Base-by-base conservation (phyloP, 176 grass and related monocot species). In the Elaeis guineensis region DNA sequence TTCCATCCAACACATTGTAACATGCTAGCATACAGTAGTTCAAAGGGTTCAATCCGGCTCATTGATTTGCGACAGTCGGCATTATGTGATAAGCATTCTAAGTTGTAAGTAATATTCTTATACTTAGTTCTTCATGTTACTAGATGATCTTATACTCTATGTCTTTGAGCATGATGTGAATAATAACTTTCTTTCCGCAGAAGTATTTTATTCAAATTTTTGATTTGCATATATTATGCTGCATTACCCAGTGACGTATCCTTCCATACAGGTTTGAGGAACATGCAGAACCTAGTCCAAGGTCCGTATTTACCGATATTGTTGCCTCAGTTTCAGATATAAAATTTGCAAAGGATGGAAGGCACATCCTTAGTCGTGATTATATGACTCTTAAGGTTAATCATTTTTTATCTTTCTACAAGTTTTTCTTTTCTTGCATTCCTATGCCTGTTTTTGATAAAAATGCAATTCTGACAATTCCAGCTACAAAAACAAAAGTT, bases 311-410 rank as follows among this genome's bases (percentile, higher is more conserved):
- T 81, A 95, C 85, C 0, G 90, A 95, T 72, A 95, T 95, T 80
- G 86, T 95, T 26, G 90, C 85, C 19, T 95, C 90, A 23, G 83
- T 95, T 73, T 95, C 90, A 17, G 85, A 95, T 64, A 69, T 95
- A 49, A 95, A 86, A 49, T 95, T 89, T 80, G 75, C 90, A 28
- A 95, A 79, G 67, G 73, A 86, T 22, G 90, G 90, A 64, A 85
- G 85, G 75, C 55, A 89, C 72, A 82, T 95, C 70, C 90, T 95
- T 57, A 89, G 90, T 63, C 90, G 90, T 72, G 90, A 95, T 79
- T 95, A 95, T 80, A 95, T 95, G 90, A 89, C 85, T 57, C 90
- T 95, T 15, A 95, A 95, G 82, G 90, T 95, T 71, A 6, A 24
- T 48, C 16, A 22, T 21, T 60, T 60, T 26, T 70, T 17, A 57